Evolutionary conservation across 352 stramenopile genomes (phyloP).

Genomic region (Pythium aristosporum): DNA sequence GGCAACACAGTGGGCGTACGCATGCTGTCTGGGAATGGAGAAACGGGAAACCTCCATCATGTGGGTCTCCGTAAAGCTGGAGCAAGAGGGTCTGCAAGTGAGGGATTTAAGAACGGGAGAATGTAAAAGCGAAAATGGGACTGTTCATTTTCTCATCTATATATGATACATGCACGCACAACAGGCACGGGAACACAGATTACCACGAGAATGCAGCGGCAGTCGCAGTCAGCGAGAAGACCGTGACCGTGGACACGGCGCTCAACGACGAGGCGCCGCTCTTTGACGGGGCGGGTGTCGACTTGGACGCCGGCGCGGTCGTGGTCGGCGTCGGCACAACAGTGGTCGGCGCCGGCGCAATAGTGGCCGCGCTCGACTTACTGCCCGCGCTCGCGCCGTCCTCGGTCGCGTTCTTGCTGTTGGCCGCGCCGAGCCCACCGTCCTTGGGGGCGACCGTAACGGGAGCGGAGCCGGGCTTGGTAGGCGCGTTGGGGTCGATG

Average conservation of each 20-base stretch:
- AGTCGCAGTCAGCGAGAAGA: conserved; percentile 19
- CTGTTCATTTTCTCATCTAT: neutral
- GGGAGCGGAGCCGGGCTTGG: conserved; percentile 19
- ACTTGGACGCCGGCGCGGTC: conserved; percentile 1
- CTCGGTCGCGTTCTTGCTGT: conserved; percentile 6
- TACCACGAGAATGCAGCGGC: conserved; percentile 23
- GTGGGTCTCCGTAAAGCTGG: neutral
- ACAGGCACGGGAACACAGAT: neutral
- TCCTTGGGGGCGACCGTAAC: neutral
- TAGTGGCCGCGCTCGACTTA: neutral
- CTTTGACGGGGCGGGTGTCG: conserved; percentile 10
- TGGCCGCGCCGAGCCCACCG: conserved; percentile 5
- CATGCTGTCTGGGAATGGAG: neutral
- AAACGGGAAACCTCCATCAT: neutral
- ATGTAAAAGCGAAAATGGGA: too few relatives aligned
- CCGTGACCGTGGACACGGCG: conserved; percentile 8
- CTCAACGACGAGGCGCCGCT: conserved; percentile 3
- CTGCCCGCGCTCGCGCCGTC: conserved; percentile 2
- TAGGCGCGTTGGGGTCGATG: conserved; percentile 10
- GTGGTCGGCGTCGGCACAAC: neutral
- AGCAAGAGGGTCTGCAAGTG: too few relatives aligned
- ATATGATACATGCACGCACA: neutral
- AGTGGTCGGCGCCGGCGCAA: conserved; percentile 10
- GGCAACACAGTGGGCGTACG: neutral
- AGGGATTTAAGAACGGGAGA: neutral